Percentiles rank a stretch among this genome's conserved stretches.
Conservation (phyloP, 202 grass and related monocot species). For the Setaria viridis region DNA sequence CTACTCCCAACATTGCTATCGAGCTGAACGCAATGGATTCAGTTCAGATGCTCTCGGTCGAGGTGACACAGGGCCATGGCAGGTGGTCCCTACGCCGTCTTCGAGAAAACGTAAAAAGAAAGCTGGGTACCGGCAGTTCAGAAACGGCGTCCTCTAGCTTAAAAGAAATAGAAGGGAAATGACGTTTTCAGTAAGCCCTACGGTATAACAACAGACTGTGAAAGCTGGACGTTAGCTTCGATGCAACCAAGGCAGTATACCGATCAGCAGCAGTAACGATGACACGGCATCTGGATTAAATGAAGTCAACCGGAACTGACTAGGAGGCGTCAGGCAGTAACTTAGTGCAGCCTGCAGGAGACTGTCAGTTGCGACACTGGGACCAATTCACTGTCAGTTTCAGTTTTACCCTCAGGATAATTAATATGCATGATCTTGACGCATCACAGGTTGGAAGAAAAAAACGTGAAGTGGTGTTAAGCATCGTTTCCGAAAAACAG, state of each 20-base stretch:
- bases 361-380: background rate
- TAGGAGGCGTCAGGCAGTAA: background rate
- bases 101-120: no score
- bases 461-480: background rate
- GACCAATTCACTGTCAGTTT: constrained; percentile 9
- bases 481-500: constrained; percentile 34
- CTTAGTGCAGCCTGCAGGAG: background rate
- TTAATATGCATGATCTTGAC: background rate
- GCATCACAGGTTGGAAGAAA: background rate
- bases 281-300: background rate
- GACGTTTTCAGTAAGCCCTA: no score
- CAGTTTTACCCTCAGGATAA: constrained; percentile 1
- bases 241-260: background rate
- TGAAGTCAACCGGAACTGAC: constrained; percentile 20
- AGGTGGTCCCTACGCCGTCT: background rate
- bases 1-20: background rate
- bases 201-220: background rate
- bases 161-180: background rate
- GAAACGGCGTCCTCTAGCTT: background rate
- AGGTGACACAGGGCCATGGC: background rate
- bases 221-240: background rate
- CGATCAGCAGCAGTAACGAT: constrained; percentile 14
- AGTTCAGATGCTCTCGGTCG: background rate
- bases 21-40: background rate
- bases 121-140: background rate